These are phyloP conservation scores for Solanum appendiculatum DNA, from an alignment of 257 asterid species.

Conservation along the genomic window DNA sequence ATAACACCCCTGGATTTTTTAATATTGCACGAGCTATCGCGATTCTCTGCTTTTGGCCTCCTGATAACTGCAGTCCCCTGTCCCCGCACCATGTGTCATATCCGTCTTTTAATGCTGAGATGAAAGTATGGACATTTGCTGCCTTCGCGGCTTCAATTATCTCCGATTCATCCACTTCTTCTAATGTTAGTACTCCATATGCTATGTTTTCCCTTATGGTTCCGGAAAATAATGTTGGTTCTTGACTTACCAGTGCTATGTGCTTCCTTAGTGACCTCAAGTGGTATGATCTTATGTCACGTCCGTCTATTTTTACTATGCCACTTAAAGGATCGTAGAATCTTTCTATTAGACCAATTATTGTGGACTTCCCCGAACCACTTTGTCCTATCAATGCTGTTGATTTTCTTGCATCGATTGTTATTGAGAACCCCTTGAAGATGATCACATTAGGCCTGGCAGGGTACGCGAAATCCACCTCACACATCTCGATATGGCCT, in stretches of 20 bases:
- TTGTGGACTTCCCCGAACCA: constrained; percentile 77
- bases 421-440: constrained; percentile 47
- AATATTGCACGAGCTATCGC: constrained; percentile 67
- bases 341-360: constrained; percentile 61
- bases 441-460: constrained; percentile 47
- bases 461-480: constrained; percentile 66
- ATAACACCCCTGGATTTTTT: constrained; percentile 50
- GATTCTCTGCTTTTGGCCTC: constrained; percentile 81
- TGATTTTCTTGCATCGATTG: constrained; percentile 58
- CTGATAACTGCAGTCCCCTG: constrained; percentile 65
- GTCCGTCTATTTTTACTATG: constrained; percentile 48
- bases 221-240: constrained; percentile 68
- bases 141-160: constrained; percentile 56
- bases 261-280: constrained; percentile 50
- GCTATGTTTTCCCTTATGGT: constrained; percentile 47
- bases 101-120: constrained; percentile 54
- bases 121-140: constrained; percentile 78
- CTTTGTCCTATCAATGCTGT: constrained; percentile 88
- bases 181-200: constrained; percentile 38
- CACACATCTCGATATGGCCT: constrained; percentile 44
- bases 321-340: constrained; percentile 67
- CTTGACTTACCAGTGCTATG: constrained; percentile 76
- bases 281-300: constrained; percentile 52
- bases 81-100: constrained; percentile 73
- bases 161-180: constrained; percentile 36